Evolutionary conservation across 495 filamentous ascomycete species (phyloP).

Genomic region (Penicillium odoratum): DNA sequence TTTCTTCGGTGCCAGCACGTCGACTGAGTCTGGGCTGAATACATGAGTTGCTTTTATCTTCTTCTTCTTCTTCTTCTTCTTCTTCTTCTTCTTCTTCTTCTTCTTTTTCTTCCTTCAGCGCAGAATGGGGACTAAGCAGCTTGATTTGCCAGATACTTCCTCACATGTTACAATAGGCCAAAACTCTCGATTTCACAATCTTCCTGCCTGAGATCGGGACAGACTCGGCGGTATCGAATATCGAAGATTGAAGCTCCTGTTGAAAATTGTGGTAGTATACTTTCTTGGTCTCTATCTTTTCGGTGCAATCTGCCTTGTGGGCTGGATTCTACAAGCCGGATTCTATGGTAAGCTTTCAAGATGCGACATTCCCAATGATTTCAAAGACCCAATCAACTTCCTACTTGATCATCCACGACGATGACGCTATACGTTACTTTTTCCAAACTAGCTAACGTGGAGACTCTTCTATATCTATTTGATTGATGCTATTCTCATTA

Average conservation of each 20-base stretch:
- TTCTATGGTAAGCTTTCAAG: constrained; percentile 78
- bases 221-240: no score
- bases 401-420: constrained; percentile 61
- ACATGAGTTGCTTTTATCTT: constrained; percentile 26
- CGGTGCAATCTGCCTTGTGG: constrained; percentile 28
- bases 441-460: constrained; percentile 63
- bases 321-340: constrained; percentile 70
- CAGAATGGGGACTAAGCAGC: no score
- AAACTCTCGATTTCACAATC: no score
- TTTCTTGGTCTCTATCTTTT: no score
- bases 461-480: constrained; percentile 58
- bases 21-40: constrained; percentile 45
- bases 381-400: constrained; percentile 46
- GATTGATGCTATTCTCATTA: constrained; percentile 41
- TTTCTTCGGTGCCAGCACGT: constrained; percentile 45
- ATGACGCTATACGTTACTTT: constrained; percentile 64
- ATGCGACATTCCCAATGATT: constrained; percentile 63
- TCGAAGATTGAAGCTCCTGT: no score
- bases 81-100: no score
- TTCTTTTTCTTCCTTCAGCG: no score
- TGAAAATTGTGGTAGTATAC: no score
- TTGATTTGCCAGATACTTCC: no score
- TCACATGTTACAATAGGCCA: no score
- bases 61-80: no score
- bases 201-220: no score